phyloP scores from a whole-genome alignment of 805 yeast species.

The Candida railenensis region DNA sequence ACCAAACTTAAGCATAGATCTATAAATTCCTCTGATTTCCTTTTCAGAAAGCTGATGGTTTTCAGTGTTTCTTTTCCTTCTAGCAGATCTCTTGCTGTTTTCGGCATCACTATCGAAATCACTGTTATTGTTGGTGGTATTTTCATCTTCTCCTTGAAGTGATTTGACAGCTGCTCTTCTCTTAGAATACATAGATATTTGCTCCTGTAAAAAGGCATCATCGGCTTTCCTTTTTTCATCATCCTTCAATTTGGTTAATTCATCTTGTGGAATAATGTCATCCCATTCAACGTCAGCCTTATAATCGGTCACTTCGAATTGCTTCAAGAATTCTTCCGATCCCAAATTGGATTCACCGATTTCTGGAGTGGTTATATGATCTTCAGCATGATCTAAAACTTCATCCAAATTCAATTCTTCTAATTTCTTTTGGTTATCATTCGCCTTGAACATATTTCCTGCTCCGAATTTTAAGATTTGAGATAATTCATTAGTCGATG shows the following conservation, averaged over 20 bases:
- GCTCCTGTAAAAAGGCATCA: conserved; percentile 84
- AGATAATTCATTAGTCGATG: conserved; percentile 78
- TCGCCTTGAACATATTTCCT: conserved; percentile 95
- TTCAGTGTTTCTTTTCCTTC: conserved; percentile 34
- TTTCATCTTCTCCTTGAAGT: conserved; percentile 31
- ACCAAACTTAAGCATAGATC: conserved; percentile 80
- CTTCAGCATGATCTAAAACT: conserved; percentile 95
- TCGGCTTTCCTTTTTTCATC: conserved; percentile 86
- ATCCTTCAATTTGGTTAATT: conserved; percentile 81
- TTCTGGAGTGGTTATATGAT: conserved; percentile 94
- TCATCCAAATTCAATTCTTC: conserved; percentile 96
- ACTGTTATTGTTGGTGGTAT: conserved; percentile 25
- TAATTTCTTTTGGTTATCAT: conserved; percentile 89
- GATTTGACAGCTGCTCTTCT: conserved; percentile 72
- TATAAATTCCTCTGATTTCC: conserved; percentile 82
- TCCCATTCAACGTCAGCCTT: conserved; percentile 99
- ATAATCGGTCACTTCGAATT: conserved; percentile 97
- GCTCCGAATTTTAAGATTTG: conserved; percentile 98
- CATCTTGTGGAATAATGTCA: conserved; percentile 96
- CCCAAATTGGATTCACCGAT: conserved; percentile 97
- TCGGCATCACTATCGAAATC: conserved; percentile 46
- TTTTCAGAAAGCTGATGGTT: conserved; percentile 68
- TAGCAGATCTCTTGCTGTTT: conserved; percentile 30
- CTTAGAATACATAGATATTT: conserved; percentile 81
- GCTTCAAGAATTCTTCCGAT: conserved; percentile 95